These are phyloP conservation scores for Marasmius fiardii DNA, from an alignment of 1,284 basidiomycete species.

Conservation along the genomic window DNA sequence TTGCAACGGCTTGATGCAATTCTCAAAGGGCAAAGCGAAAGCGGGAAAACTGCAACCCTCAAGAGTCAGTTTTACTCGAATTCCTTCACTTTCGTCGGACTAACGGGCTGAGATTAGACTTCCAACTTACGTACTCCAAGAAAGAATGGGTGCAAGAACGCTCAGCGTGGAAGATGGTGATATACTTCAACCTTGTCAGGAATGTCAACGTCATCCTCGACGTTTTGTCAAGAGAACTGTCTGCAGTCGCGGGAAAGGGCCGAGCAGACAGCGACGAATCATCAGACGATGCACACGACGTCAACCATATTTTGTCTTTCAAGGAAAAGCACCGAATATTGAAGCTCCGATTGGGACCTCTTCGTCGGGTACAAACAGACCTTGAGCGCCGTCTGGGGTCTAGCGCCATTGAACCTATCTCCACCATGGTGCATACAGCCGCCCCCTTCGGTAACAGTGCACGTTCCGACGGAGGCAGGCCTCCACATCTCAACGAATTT, in stretches of 20 bases:
- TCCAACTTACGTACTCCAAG: constrained; percentile 65
- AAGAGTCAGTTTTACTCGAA: constrained; percentile 30
- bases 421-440: constrained; percentile 31
- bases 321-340: constrained; percentile 60
- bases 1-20: neutral
- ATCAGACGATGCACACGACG: constrained; percentile 29
- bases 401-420: constrained; percentile 45
- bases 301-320: constrained; percentile 43
- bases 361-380: constrained; percentile 54
- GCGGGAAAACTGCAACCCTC: constrained; percentile 48
- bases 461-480: constrained; percentile 25
- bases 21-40: constrained; percentile 60
- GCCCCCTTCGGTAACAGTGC: constrained; percentile 27
- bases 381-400: constrained; percentile 60
- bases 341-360: constrained; percentile 52
- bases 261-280: constrained; percentile 31
- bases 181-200: constrained; percentile 73
- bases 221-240: constrained; percentile 52
- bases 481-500: constrained; percentile 38
- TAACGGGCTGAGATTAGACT: constrained; percentile 41
- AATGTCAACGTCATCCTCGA: constrained; percentile 62
- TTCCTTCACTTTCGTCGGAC: constrained; percentile 2
- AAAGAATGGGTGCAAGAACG: constrained; percentile 67
- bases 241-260: constrained; percentile 22
- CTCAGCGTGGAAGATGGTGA: constrained; percentile 67